Percentiles rank a stretch among this genome's conserved stretches.
These are phyloP conservation scores for Thalassiosira gravida DNA, from an alignment of 352 stramenopile species.

Conservation along the genomic window DNA sequence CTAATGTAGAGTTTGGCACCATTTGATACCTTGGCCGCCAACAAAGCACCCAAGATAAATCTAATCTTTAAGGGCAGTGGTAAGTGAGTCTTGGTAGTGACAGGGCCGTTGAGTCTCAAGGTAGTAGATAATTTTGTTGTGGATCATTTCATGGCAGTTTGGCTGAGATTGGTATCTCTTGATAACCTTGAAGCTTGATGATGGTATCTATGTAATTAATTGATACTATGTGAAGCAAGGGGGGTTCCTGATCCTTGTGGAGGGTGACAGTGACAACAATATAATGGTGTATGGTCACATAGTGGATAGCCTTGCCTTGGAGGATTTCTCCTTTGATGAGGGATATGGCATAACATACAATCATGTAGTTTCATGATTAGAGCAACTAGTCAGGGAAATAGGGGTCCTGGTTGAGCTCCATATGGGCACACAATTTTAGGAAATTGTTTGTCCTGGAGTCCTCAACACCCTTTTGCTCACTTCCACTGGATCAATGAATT, in stretches of 20 bases:
- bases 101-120: neutral
- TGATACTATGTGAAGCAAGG: no score
- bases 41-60: constrained; percentile 11
- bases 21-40: constrained; percentile 7
- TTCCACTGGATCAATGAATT: constrained; percentile 26
- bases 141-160: constrained; percentile 31
- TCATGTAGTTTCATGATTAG: neutral
- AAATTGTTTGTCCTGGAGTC: constrained; percentile 24
- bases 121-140: constrained; percentile 26
- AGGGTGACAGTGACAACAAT: neutral
- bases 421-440: constrained; percentile 13
- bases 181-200: no score
- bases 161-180: no score
- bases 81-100: neutral
- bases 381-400: neutral
- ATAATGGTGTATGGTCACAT: neutral
- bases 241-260: neutral
- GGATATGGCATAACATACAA: constrained; percentile 19
- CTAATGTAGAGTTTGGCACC: constrained; percentile 19
- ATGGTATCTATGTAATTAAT: no score
- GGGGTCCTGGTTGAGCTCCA: neutral
- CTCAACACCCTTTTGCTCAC: constrained; percentile 21
- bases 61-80: constrained; percentile 13
- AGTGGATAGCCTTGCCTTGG: neutral
- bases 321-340: neutral